Base-by-base conservation (phyloP, 768 basidiomycete species). In the Lactifluus pinguis region DNA sequence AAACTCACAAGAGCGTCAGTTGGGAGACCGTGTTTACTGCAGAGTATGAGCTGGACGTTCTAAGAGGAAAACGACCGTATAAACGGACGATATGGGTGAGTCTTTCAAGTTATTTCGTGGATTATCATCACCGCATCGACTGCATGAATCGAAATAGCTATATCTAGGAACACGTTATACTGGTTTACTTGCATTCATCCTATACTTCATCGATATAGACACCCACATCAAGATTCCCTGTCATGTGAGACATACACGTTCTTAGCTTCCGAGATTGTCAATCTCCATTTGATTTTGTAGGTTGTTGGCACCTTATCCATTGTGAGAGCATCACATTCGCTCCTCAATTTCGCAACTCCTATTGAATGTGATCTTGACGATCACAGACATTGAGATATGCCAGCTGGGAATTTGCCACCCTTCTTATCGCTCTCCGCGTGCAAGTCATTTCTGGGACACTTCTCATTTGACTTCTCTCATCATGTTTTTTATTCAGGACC, bases 81-180 rank as follows among this genome's bases (percentile, higher is more conserved):
- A 34, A 9, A 34, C 32, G 32, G 32, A 6, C 32, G 32, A 34
- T 34, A 1, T 34, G 32, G 32, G 32, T 34, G 4, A 34, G 32
- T 34, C 9, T 6, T 34, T 34, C 9, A 25, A 25, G 21, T 47
- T 13, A 21, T 2, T 0, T 47, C 9, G 32, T 5, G 4, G 9
- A 25, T 47, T 11, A 25, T 25, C 25, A 25, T 25, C 25, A 25
- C 25, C 5, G 9, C 6, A 11, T 1, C 4, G 9, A 9, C 32
- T 34, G 9, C 9, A 9, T 6, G 32, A 38, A 57, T n/a, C 15
- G 30, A 49, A 8, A 19, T n/a, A 61, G 60, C 30, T 55, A 19
- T 61, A 61, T 13, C 49, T 61, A 4, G 60, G 60, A 44, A 49
- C 48, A 5, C 60, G 60, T 17, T 60, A 60, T 32, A 25, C 45